Conservation (phyloP, 2,329 filamentous ascomycete genomes). For the Xylaria sp. region DNA sequence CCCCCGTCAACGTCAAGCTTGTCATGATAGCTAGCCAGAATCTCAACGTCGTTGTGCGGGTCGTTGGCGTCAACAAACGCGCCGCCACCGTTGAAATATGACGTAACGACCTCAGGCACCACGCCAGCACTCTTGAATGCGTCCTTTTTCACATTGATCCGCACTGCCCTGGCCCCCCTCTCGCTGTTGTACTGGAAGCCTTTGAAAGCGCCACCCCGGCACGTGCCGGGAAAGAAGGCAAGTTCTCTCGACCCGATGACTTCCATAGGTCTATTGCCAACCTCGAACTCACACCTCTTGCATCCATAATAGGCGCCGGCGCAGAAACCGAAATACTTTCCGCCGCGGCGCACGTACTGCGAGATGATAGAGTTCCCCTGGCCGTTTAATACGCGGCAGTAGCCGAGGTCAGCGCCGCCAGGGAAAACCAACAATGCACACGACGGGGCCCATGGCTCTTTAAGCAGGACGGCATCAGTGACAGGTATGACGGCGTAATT, state of each 20-base stretch:
- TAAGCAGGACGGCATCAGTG: slow-evolving; percentile 79
- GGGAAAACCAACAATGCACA: slow-evolving; percentile 93
- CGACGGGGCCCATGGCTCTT: slow-evolving; percentile 89
- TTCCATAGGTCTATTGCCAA: slow-evolving; percentile 82
- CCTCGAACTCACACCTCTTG: slow-evolving; percentile 88
- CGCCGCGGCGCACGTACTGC: slow-evolving; percentile 87
- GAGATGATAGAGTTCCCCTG: slow-evolving; percentile 85
- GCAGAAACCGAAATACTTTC: slow-evolving; percentile 89
- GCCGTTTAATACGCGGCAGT: slow-evolving; percentile 89
- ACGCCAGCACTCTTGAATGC: slow-evolving; percentile 62
- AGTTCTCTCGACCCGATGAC: slow-evolving; percentile 88
- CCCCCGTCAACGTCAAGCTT: slow-evolving; percentile 81
- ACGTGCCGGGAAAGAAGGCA: slow-evolving; percentile 86
- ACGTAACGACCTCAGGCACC: slow-evolving; percentile 72
- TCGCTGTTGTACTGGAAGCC: slow-evolving; percentile 95
- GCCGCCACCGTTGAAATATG: slow-evolving; percentile 95
- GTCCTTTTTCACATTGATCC: slow-evolving; percentile 71
- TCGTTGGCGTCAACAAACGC: slow-evolving; percentile 83
- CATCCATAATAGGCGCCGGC: slow-evolving; percentile 94
- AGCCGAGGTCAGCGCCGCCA: slow-evolving; percentile 92
- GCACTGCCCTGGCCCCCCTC: slow-evolving; percentile 78
- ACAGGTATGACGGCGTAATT: slow-evolving; percentile 94
- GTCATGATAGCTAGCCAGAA: slow-evolving; percentile 83
- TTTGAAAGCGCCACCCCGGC: slow-evolving; percentile 85
- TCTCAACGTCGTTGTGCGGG: slow-evolving; percentile 74